Conservation (phyloP, 352 stramenopile species). For the Phytophthora sp. region DNA sequence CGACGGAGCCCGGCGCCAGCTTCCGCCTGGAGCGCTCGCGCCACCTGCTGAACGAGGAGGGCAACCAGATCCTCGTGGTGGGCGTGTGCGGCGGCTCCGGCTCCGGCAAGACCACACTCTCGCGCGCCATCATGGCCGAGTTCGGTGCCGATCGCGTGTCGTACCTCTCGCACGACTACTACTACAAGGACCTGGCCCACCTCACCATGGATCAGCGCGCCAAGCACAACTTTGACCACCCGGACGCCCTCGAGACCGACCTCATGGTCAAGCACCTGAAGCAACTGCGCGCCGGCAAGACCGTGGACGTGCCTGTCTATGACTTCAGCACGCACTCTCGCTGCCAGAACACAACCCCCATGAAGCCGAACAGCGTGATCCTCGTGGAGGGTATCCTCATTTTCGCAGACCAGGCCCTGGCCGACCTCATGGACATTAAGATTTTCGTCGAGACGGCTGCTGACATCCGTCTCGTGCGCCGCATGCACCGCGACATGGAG, state of each 20-base stretch:
- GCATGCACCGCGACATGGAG: conserved; percentile 93
- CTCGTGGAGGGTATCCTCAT: conserved; percentile 98
- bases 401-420: conserved; percentile 91
- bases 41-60: conserved; percentile 51
- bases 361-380: conserved; percentile 93
- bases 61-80: conserved; percentile 87
- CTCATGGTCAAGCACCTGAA: conserved; percentile 93
- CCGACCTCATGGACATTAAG: conserved; percentile 96
- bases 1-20: conserved; percentile 40
- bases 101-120: conserved; percentile 93
- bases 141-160: conserved; percentile 91
- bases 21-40: conserved; percentile 53
- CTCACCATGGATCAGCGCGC: conserved; percentile 88
- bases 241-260: conserved; percentile 95
- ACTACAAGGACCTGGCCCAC: conserved; percentile 95
- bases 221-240: conserved; percentile 97
- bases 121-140: conserved; percentile 87
- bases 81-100: conserved; percentile 92
- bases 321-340: conserved; percentile 96
- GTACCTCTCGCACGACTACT: conserved; percentile 97
- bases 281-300: conserved; percentile 85
- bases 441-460: conserved; percentile 97
- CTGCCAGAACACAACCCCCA: conserved; percentile 69
- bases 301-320: conserved; percentile 93
- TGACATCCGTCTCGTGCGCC: conserved; percentile 94